Conservation (phyloP, 192 early-diverging fungal genomes). For the Coemansia sp. region DNA sequence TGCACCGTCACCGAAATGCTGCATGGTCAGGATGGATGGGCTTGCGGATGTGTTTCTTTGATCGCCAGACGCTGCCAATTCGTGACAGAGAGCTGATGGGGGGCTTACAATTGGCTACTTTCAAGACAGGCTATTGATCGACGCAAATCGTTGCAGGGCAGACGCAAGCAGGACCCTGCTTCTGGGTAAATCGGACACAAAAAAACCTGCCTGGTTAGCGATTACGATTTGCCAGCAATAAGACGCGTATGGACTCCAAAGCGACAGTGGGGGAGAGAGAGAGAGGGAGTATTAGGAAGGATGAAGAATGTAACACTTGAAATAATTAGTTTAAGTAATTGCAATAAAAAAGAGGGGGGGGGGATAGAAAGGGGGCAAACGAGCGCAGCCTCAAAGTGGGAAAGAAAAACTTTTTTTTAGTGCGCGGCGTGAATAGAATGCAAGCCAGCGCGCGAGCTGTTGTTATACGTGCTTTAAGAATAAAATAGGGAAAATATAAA, state of each 20-base stretch:
- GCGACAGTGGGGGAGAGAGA: background rate
- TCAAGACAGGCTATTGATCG: background rate
- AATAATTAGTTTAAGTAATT: background rate
- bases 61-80: background rate
- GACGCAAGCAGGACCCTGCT: background rate
- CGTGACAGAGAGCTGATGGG: background rate
- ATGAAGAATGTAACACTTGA: background rate
- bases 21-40: background rate
- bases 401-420: background rate
- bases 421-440: background rate
- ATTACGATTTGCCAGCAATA: background rate
- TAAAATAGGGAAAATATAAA: background rate
- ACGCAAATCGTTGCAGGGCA: background rate
- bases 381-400: background rate
- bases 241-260: background rate
- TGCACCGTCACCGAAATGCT: background rate
- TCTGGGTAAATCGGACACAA: background rate
- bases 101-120: background rate
- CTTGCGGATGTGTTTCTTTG: background rate
- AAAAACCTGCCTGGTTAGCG: background rate
- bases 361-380: background rate
- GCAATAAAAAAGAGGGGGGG: background rate
- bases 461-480: constrained; percentile 1
- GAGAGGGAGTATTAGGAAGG: background rate
- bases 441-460: background rate